Evolutionary conservation across 2,329 filamentous ascomycete genomes (phyloP), one percentile per base, ranked within the genome.

Genomic region (Aspergillus costaricaensis): DNA sequence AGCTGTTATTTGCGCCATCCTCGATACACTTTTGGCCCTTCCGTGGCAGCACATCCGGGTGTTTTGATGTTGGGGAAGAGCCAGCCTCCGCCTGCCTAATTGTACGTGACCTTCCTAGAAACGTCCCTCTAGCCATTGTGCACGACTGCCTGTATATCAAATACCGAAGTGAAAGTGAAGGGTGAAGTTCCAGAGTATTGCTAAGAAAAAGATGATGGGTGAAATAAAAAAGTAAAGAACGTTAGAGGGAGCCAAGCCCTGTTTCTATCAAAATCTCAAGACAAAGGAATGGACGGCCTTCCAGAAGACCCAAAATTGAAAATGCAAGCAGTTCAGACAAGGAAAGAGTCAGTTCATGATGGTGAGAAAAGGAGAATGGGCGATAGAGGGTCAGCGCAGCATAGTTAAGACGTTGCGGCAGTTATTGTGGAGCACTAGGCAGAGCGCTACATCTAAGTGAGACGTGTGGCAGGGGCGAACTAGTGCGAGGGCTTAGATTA

Each of bases 221-320:
- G 51, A 57, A 51, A 8, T 27, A 43, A 27, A 55, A 25, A 65
- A 50, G 43, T 43, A 60, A 57, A 56, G 39, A 63, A 25, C 8
- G 44, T 56, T 59, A 54, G 56, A 68, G 60, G 65, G 52, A 58
- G 36, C 59, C 60, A 58, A 65, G 53, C 59, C 56, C 60, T 54
- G 17, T 49, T 30, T n/a, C 47, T 36, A 62, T 62, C 58, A 56
- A 59, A 61, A 58, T 6, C 32, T 3, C 23, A 15, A 47, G 59
- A 54, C 17, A 70, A 76, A 74, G 27, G 74, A 76, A 71, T 64
- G 72, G 70, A 76, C 68, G 63, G 71, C 73, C 73, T 78, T 76
- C 76, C 75, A 72, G 75, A 77, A 75, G 72, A 67, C 74, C 67
- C 57, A 49, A 30, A 32, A 41, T 47, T 44, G 48, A 67, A 67